Evolutionary conservation across 352 stramenopile genomes (phyloP).

Genomic region (Globisporangium recalcitrans): DNA sequence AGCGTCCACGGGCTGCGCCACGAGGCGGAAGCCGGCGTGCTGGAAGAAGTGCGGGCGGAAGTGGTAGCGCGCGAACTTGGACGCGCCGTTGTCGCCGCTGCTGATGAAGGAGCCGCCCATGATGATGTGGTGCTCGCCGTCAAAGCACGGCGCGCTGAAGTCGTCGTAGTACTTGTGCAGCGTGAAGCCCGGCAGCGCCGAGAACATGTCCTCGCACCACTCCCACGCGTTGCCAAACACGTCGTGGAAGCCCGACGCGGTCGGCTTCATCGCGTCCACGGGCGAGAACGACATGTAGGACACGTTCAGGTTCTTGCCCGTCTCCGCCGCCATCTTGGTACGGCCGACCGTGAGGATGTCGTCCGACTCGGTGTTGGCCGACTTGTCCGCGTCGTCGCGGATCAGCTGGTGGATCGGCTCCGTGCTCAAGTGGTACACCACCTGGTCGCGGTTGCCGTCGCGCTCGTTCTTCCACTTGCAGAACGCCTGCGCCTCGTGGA

Average conservation of each 20-base stretch:
- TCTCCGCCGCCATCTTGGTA: conserved; percentile 38
- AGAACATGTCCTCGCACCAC: conserved; percentile 95
- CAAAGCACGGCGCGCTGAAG: conserved; percentile 97
- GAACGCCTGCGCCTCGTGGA: conserved; percentile 94
- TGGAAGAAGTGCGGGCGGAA: conserved; percentile 97
- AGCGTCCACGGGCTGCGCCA: conserved; percentile 76
- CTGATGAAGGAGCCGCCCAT: conserved; percentile 95
- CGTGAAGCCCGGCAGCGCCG: conserved; percentile 89
- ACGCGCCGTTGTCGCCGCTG: conserved; percentile 92
- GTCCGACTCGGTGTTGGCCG: conserved; percentile 41
- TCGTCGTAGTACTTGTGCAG: conserved; percentile 94
- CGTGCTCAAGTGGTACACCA: conserved; percentile 87
- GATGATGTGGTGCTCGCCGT: conserved; percentile 96
- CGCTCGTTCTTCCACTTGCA: conserved; percentile 80
- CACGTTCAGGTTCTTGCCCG: conserved; percentile 90
- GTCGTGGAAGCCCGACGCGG: conserved; percentile 86
- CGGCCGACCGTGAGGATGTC: conserved; percentile 64
- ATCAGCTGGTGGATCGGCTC: conserved; percentile 92
- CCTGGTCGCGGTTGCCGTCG: conserved; percentile 55
- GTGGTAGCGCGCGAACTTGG: conserved; percentile 94
- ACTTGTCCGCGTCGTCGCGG: conserved; percentile 57
- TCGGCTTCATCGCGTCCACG: conserved; percentile 77
- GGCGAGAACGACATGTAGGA: conserved; percentile 88
- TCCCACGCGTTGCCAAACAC: conserved; percentile 96
- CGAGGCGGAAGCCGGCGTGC: conserved; percentile 93